A percentile compares a stretch with the other conserved stretches of the same genome.
Conservation (phyloP, 2,329 filamentous ascomycete genomes). For the Coniochaeta sp. region DNA sequence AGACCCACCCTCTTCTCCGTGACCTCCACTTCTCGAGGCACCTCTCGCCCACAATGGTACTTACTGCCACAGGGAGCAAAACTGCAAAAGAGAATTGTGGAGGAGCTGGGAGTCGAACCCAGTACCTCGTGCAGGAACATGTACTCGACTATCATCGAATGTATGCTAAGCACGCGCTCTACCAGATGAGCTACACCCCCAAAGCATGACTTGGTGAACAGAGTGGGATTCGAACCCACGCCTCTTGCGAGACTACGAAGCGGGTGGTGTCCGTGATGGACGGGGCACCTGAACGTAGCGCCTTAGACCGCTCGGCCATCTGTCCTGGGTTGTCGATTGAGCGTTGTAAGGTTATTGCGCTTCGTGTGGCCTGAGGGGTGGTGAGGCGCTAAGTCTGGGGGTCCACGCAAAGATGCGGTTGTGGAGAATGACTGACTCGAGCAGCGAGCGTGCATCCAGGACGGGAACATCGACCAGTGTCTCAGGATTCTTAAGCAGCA, state of each 20-base stretch:
- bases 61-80: not conserved
- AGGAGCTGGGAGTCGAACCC: constrained; percentile 1
- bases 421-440: not conserved
- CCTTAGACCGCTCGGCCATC: constrained; percentile 1
- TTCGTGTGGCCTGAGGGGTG: not conserved
- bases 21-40: not conserved
- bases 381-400: not conserved
- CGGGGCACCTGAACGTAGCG: not conserved
- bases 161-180: constrained; percentile 1
- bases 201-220: not conserved
- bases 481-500: no score
- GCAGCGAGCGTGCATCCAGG: not conserved
- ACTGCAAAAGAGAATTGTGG: not conserved
- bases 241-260: constrained; percentile 1
- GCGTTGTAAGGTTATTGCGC: not conserved
- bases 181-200: constrained; percentile 1
- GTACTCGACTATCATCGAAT: not conserved
- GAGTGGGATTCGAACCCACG: constrained; percentile 1
- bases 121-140: constrained; percentile 1
- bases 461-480: no score
- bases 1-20: not conserved
- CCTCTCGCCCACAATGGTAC: not conserved
- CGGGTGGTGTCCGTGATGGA: not conserved
- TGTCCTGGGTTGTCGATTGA: not conserved
- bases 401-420: not conserved